A percentile compares a stretch with the other conserved stretches of the same genome.
Conservation (phyloP, 2,329 filamentous ascomycete genomes). For the Apiospora arundinis region DNA sequence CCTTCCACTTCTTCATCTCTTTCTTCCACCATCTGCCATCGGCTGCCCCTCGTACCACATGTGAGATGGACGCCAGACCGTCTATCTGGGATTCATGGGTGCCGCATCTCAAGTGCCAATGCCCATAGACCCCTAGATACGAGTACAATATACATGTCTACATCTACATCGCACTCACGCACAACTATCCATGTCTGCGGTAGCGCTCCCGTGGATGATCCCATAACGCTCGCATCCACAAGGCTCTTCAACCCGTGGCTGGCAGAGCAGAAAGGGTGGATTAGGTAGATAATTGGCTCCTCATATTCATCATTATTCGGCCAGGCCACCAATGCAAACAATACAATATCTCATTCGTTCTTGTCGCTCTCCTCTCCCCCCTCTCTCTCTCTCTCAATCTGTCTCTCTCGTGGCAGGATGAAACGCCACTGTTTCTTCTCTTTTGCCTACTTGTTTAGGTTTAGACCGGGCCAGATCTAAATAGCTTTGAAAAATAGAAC, state of each 20-base stretch:
- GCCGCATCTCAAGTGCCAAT: neutral
- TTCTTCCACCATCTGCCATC: neutral
- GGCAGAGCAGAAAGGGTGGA: neutral
- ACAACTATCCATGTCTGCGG: neutral
- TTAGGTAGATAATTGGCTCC: neutral
- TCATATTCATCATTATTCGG: neutral
- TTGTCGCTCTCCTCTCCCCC: too few species aligned
- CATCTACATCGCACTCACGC: neutral
- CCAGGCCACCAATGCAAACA: neutral
- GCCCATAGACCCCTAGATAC: neutral
- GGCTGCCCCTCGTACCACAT: neutral
- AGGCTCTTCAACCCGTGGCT: neutral
- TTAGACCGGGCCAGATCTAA: constrained; percentile 7
- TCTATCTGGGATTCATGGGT: neutral
- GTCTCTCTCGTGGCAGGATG: constrained; percentile 2
- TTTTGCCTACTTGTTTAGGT: neutral
- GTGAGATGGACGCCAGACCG: neutral
- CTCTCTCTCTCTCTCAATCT: too few species aligned
- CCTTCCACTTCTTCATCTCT: neutral
- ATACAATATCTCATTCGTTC: neutral
- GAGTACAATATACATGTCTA: neutral
- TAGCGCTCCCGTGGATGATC: constrained; percentile 18
- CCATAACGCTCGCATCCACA: constrained; percentile 2
- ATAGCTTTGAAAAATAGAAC: neutral
- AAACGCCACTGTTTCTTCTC: constrained; percentile 9